A percentile compares a stretch with the other conserved stretches of the same genome.
phyloP scores from a whole-genome alignment of 805 yeast species.

The Sungouiozyma ichnusensis region DNA sequence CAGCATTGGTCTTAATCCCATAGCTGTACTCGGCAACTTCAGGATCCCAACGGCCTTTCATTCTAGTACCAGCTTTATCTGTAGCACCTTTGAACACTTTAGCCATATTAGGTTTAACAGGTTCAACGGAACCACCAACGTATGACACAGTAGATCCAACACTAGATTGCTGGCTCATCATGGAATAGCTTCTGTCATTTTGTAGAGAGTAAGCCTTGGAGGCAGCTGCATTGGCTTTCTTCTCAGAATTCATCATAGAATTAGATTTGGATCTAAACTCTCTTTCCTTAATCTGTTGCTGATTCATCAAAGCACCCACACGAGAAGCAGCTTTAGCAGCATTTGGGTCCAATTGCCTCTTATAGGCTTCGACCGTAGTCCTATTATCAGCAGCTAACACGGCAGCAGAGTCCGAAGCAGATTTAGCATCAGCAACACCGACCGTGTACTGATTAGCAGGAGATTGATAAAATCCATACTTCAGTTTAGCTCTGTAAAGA shows the following conservation, averaged over 20 bases:
- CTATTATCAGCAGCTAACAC: constrained; percentile 55
- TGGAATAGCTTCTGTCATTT: constrained; percentile 10
- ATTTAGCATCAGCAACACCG: constrained; percentile 48
- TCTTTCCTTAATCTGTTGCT: not conserved
- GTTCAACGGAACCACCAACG: constrained; percentile 1
- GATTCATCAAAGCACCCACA: constrained; percentile 6
- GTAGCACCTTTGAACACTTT: constrained; percentile 26
- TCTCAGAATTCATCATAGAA: constrained; percentile 1
- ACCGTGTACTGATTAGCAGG: constrained; percentile 45
- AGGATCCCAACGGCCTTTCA: constrained; percentile 16
- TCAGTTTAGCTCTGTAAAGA: constrained; percentile 59
- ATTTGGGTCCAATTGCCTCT: constrained; percentile 33
- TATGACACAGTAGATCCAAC: not conserved
- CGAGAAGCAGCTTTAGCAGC: constrained; percentile 26
- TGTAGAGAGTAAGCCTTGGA: constrained; percentile 21
- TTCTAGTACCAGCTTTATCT: constrained; percentile 19
- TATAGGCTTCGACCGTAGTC: constrained; percentile 51
- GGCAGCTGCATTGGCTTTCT: constrained; percentile 17
- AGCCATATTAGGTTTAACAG: constrained; percentile 10
- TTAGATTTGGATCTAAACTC: not conserved
- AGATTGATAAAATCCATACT: constrained; percentile 41
- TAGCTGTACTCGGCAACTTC: constrained; percentile 11
- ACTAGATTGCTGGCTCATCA: constrained; percentile 12
- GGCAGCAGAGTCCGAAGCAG: constrained; percentile 70
- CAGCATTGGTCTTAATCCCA: constrained; percentile 15